phyloP scores from a whole-genome alignment of 345 rosid species.

The Erucastrum elatum region DNA sequence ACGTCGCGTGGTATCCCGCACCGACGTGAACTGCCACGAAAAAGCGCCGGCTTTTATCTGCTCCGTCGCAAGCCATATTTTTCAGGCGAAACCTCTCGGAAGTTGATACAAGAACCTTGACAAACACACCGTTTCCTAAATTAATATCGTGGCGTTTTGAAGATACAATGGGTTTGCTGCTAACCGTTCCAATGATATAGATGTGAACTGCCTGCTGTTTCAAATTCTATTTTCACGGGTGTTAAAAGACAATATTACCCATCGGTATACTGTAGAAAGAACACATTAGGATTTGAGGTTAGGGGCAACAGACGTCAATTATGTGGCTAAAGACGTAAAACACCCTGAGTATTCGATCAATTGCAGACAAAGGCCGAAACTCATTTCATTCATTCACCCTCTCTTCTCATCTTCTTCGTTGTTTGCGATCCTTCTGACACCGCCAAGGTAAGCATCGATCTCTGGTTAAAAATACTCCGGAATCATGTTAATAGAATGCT shows the following conservation, averaged over 20 bases:
- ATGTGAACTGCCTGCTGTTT: conserved; percentile 13
- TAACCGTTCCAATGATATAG: background rate
- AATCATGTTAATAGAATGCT: background rate
- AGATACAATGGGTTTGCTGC: background rate
- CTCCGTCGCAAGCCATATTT: conserved; percentile 34
- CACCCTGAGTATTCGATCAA: conserved; percentile 13
- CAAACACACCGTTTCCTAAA: background rate
- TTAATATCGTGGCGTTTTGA: conserved; percentile 11
- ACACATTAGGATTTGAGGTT: background rate
- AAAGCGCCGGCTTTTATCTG: conserved; percentile 56
- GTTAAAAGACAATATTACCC: background rate
- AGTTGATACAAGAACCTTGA: background rate
- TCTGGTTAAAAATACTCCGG: background rate
- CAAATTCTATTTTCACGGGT: background rate
- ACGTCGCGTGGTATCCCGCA: conserved; percentile 77
- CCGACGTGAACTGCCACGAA: conserved; percentile 97
- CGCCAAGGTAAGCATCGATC: conserved; percentile 21
- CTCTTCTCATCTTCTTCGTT: conserved; percentile 24
- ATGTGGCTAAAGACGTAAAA: background rate
- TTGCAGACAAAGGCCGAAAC: conserved; percentile 15
- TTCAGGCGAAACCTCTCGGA: background rate
- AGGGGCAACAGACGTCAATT: background rate
- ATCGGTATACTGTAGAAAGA: background rate
- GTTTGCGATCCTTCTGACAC: conserved; percentile 25
- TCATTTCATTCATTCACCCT: conserved; percentile 23